Percentiles rank a stretch among this genome's conserved stretches.
phyloP scores from a whole-genome alignment of 352 stramenopile genomes.

The Phytophthora meadii region DNA sequence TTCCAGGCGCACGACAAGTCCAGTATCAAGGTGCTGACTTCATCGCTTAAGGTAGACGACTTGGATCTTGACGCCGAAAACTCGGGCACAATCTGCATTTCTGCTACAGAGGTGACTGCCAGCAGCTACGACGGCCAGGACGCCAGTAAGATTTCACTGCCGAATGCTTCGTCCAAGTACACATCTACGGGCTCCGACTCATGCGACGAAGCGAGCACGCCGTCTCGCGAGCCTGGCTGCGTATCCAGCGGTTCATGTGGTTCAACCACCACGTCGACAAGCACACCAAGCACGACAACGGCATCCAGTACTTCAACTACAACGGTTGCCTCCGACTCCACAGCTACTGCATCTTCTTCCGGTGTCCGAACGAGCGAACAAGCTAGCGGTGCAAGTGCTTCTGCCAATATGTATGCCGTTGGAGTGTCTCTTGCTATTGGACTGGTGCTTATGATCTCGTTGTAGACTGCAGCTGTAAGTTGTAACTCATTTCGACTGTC shows the following conservation, averaged over 20 bases:
- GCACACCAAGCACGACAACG: constrained; percentile 4
- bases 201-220: constrained; percentile 22
- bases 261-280: constrained; percentile 4
- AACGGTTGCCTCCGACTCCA: constrained; percentile 5
- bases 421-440: background rate
- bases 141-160: constrained; percentile 34
- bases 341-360: constrained; percentile 11
- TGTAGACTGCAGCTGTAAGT: background rate
- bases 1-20: constrained; percentile 33
- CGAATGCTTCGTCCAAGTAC: constrained; percentile 39
- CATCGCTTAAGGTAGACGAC: constrained; percentile 21
- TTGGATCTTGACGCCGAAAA: constrained; percentile 33
- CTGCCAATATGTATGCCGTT: background rate
- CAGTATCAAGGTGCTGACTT: constrained; percentile 29
- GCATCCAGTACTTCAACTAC: constrained; percentile 10
- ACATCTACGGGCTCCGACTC: constrained; percentile 15
- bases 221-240: constrained; percentile 24
- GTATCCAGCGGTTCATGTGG: constrained; percentile 21
- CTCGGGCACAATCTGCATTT: constrained; percentile 31
- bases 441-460: background rate
- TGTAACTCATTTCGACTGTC: too few relatives aligned
- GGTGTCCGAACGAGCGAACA: constrained; percentile 27
- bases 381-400: constrained; percentile 4
- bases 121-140: constrained; percentile 30
- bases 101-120: constrained; percentile 22